Conservation (phyloP, 768 basidiomycete genomes). For the Podaxis pistillaris region DNA sequence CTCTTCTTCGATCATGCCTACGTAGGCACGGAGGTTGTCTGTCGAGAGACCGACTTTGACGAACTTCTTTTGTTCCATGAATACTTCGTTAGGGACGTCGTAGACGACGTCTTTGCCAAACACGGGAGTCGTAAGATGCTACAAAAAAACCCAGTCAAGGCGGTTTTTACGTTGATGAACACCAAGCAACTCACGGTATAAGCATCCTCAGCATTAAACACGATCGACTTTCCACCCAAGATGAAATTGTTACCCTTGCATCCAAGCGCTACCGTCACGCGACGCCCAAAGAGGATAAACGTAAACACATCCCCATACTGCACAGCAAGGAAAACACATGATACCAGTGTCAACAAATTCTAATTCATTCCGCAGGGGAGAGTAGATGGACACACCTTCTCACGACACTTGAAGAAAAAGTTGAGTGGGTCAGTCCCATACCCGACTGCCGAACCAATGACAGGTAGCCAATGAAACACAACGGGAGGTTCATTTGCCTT, state of each 20-base stretch:
- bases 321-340: background rate
- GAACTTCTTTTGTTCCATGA: conserved; percentile 99
- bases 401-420: conserved; percentile 77
- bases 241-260: conserved; percentile 92
- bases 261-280: conserved; percentile 88
- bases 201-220: conserved; percentile 94
- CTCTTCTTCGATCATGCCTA: conserved; percentile 77
- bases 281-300: conserved; percentile 86
- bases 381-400: conserved; percentile 53
- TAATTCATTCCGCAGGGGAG: background rate
- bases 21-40: conserved; percentile 87
- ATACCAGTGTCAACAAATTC: background rate
- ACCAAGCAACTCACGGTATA: conserved; percentile 66
- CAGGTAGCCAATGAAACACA: conserved; percentile 91
- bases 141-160: background rate
- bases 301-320: conserved; percentile 98
- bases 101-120: conserved; percentile 99
- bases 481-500: conserved; percentile 77
- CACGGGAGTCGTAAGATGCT: conserved; percentile 92
- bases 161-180: background rate
- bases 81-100: conserved; percentile 90
- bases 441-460: conserved; percentile 82
- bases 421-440: conserved; percentile 94
- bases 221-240: conserved; percentile 88
- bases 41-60: conserved; percentile 93